Evolutionary conservation across 495 filamentous ascomycete genomes (phyloP).

Genomic region (Immersiella caudata): DNA sequence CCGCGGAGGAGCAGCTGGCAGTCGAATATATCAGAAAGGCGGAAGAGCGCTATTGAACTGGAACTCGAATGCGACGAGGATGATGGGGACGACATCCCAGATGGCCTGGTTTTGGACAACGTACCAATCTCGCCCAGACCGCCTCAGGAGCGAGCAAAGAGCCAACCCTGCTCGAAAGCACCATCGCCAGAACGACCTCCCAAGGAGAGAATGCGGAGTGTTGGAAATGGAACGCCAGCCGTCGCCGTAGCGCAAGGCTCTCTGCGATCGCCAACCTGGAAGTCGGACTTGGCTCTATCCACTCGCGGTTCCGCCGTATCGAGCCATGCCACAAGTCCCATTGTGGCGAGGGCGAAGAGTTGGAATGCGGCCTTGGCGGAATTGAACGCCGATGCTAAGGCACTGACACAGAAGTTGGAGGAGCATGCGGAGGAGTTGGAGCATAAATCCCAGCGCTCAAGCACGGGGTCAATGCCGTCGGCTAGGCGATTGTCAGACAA

Average conservation of each 20-base stretch:
- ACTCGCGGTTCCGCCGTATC: conserved; percentile 28
- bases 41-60: conserved; percentile 74
- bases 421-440: conserved; percentile 73
- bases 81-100: conserved; percentile 83
- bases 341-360: conserved; percentile 70
- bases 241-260: conserved; percentile 52
- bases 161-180: conserved; percentile 53
- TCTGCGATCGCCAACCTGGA: conserved; percentile 52
- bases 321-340: conserved; percentile 35
- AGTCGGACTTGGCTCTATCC: conserved; percentile 38
- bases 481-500: conserved; percentile 43
- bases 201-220: conserved; percentile 52
- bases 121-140: conserved; percentile 92
- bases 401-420: conserved; percentile 86
- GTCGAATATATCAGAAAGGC: conserved; percentile 52
- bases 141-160: conserved; percentile 60
- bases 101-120: conserved; percentile 89
- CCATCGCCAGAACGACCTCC: conserved; percentile 60
- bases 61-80: conserved; percentile 90
- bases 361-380: conserved; percentile 81
- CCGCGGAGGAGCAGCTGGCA: conserved; percentile 72
- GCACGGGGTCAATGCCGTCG: conserved; percentile 39
- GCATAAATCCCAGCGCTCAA: conserved; percentile 41
- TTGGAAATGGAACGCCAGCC: conserved; percentile 58
- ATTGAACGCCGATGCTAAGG: conserved; percentile 83